Base-by-base conservation (phyloP, 495 filamentous ascomycete genomes). In the Daldinia concentrica region DNA sequence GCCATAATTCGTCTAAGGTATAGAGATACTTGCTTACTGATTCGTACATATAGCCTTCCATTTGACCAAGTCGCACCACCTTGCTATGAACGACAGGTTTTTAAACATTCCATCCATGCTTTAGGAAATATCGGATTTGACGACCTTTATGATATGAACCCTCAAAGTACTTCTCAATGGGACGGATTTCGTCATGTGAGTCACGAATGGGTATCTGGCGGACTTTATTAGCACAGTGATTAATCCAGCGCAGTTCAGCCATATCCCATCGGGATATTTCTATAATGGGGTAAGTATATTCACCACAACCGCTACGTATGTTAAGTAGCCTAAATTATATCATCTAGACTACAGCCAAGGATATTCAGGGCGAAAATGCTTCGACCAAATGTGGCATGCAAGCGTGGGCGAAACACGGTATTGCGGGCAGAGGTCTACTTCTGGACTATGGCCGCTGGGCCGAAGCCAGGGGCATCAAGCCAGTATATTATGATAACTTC, bases 131-230 rank as follows among this genome's bases (percentile, higher is more conserved):
- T 79, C 79, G 80, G 85, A 2, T 88, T 89, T 62, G 89, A 92
- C 68, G 90, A 93, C 68, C 78, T 86, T 54, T 91, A 90, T 69
- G 81, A 84, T 14, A 80, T 91, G 68, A 91, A 91, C 71, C 89
- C 90, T 3, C 89, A 92, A 76, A 86, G 86, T 62, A 85, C 86
- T 3, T 89, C 89, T 0, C 90, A 93, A 76, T 92, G 90, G 90
- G 90, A 93, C 71, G 90, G 90, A 1, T 84, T 92, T 30, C 81
- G 88, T 55, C 89, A 91, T 72, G 85, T 87, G 30, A 60, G 59
- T 34, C 29, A 24, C 15, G 32, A 27, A 12, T 4, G 4, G 27
- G 6, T 12, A 34, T n/a, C 34, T 41, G 15, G 7, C 26, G 8
- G 15, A 2, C 0, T 34, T 55, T 12, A 9, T 41, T 48, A 14